These are phyloP conservation scores for Zymoseptoria tritici DNA, from an alignment of 2,329 filamentous ascomycete species.

Conservation along the genomic window DNA sequence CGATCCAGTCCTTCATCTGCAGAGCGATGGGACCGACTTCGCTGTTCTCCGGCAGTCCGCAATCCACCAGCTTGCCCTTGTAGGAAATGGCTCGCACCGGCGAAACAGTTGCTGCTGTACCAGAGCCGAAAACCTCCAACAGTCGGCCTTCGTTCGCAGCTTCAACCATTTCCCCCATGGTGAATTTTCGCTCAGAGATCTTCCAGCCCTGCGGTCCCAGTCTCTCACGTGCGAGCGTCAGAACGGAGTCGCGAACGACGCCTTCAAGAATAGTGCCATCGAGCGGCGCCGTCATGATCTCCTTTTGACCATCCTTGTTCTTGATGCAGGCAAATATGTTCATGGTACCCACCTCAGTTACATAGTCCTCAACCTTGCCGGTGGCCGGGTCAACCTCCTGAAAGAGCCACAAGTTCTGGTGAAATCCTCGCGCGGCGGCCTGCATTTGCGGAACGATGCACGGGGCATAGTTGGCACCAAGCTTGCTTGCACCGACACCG, in stretches of 20 bases:
- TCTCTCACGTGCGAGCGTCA: slow-evolving; percentile 77
- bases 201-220: slow-evolving; percentile 82
- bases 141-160: slow-evolving; percentile 77
- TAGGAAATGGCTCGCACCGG: slow-evolving; percentile 86
- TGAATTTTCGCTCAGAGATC: slow-evolving; percentile 81
- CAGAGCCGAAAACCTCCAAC: slow-evolving; percentile 87
- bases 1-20: slow-evolving; percentile 94
- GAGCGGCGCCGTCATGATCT: slow-evolving; percentile 88
- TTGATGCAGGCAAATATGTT: slow-evolving; percentile 87
- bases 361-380: slow-evolving; percentile 62
- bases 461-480: slow-evolving; percentile 98
- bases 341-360: slow-evolving; percentile 98
- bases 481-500: slow-evolving; percentile 95
- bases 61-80: slow-evolving; percentile 72
- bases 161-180: slow-evolving; percentile 76
- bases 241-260: slow-evolving; percentile 84
- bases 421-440: slow-evolving; percentile 83
- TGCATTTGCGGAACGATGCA: slow-evolving; percentile 95
- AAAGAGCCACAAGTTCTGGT: slow-evolving; percentile 98
- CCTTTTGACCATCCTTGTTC: slow-evolving; percentile 83
- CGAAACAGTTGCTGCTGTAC: slow-evolving; percentile 89
- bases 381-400: slow-evolving; percentile 49
- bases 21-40: slow-evolving; percentile 82
- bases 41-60: slow-evolving; percentile 62
- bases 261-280: slow-evolving; percentile 96